phyloP scores from a whole-genome alignment of 306 rosid species.

The Ammopiptanthus mongolicus region DNA sequence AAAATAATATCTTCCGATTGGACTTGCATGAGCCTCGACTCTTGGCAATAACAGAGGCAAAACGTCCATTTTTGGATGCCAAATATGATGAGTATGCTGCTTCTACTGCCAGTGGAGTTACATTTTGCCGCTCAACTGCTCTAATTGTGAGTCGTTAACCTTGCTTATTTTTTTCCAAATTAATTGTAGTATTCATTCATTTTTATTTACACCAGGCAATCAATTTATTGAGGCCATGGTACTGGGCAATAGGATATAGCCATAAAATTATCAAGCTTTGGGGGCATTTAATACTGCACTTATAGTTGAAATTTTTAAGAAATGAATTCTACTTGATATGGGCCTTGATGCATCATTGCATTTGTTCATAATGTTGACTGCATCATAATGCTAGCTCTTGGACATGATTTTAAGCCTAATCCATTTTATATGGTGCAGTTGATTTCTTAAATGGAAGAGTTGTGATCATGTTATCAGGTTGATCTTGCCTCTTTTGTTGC shows the following conservation, averaged over 20 bases:
- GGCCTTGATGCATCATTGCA: not conserved
- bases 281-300: not conserved
- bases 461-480: no score
- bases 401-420: conserved; percentile 4
- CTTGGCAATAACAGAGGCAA: conserved; percentile 92
- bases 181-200: not conserved
- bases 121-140: conserved; percentile 94
- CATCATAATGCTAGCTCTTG: not conserved
- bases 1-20: no score
- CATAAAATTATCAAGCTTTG: not conserved
- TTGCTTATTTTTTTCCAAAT: not conserved
- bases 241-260: not conserved
- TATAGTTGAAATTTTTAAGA: not conserved
- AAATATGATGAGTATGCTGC: conserved; percentile 93
- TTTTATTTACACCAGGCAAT: not conserved
- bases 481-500: no score
- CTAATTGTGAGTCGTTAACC: conserved; percentile 61
- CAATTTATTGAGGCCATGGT: not conserved
- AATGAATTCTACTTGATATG: not conserved
- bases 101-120: conserved; percentile 84
- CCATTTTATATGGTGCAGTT: conserved; percentile 46
- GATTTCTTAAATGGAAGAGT: no score
- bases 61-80: conserved; percentile 77
- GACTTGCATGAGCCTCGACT: conserved; percentile 92
- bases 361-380: not conserved